Conservation (phyloP, 768 basidiomycete genomes). For the Leccinum subgranulosum region DNA sequence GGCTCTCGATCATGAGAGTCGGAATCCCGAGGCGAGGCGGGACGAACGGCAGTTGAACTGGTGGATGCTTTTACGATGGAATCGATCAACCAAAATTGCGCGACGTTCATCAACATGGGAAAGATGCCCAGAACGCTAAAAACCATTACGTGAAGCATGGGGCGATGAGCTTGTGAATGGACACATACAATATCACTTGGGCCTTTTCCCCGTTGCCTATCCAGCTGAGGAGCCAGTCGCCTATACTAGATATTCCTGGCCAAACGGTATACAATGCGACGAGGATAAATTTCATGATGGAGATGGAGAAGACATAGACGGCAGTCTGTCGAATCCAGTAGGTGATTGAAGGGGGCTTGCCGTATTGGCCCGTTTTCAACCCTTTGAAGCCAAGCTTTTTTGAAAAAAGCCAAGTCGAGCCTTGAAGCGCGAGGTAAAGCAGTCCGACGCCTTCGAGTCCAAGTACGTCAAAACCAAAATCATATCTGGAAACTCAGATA, state of each 20-base stretch:
- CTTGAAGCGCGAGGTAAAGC: conserved; percentile 70
- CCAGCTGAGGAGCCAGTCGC: conserved; percentile 88
- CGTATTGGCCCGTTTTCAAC: conserved; percentile 86
- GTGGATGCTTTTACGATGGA: conserved; percentile 80
- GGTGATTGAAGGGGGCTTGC: conserved; percentile 68
- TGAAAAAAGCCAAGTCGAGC: conserved; percentile 60
- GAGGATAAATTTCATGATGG: conserved; percentile 91
- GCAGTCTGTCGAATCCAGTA: conserved; percentile 78
- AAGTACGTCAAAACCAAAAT: conserved; percentile 5
- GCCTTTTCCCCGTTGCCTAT: conserved; percentile 59
- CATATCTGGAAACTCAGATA: background rate
- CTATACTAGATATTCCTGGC: conserved; percentile 68
- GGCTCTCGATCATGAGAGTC: conserved; percentile 55
- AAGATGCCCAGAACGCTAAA: conserved; percentile 85
- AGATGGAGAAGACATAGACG: conserved; percentile 78
- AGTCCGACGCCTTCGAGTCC: conserved; percentile 62
- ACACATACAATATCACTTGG: conserved; percentile 78
- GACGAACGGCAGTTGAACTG: conserved; percentile 36
- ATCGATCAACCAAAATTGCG: conserved; percentile 96
- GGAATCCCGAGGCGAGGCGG: conserved; percentile 37
- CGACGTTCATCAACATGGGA: conserved; percentile 82
- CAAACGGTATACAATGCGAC: conserved; percentile 68
- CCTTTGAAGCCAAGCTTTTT: conserved; percentile 67
- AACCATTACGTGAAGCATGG: conserved; percentile 7
- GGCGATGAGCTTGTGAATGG: background rate